Base-by-base conservation (phyloP, 805 yeast genomes). In the Saccharomyces mikatae region DNA sequence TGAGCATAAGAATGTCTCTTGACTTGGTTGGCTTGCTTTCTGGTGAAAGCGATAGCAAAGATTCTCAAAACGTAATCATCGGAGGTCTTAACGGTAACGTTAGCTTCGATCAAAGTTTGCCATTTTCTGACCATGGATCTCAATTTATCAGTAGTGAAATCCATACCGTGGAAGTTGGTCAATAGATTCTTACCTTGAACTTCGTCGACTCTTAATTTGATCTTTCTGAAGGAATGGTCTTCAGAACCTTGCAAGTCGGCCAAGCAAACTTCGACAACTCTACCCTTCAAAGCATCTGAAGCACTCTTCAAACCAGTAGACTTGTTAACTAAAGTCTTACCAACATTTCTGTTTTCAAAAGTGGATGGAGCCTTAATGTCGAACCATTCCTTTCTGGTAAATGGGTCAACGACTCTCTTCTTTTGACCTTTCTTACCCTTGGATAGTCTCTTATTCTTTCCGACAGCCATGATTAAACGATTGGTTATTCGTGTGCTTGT, bases 371-470 rank as follows among this genome's bases (percentile, higher is more conserved):
- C 98, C 83, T 91, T 90, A 80, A 91, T 89, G 78, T 88, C 96
- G 78, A 81, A 91, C 98, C 98, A 92, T 72, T 91, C 98, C 82
- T 92, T 92, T 80, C 91, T 90, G 86, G 96, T 83, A 94, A 92
- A 92, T 75, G 98, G 98, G 84, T 92, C 99, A 69, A 90, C 96
- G 75, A 88, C 94, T 86, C 86, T 92, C 96, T 92, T 94, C 96
- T 92, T 92, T 78, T 89, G 81, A 74, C 98, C 97, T 81, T 92
- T 92, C 89, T 87, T 86, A 74, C 94, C 92, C 82, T 84, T 84
- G 78, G 82, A 78, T 74, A 82, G 77, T 76, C 86, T 80, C 85
- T 87, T 87, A 78, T 87, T 87, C 82, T 87, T 87, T 72, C 92
- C 92, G 74, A 86, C 89, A 81, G 87, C 89, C 88, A 83, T 82